Evolutionary conservation across 2,329 filamentous ascomycete species (phyloP), one percentile per base, ranked within the genome.

Genomic region (Calonectria multiphialidica): DNA sequence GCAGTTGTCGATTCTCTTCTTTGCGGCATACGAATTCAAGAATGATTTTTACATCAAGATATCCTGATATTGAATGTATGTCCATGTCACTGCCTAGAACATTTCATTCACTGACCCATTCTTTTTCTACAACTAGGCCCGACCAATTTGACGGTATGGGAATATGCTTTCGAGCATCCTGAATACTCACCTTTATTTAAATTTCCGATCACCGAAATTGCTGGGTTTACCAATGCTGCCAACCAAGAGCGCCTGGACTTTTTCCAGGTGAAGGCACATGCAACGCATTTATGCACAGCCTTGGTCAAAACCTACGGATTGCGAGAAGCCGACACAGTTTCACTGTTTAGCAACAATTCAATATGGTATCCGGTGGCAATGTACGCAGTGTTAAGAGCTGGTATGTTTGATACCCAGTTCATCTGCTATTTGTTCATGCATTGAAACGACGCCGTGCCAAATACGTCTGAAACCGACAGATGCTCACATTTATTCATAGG

Each of bases 281-380:
- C 68, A 6, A 66, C 68, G 7, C 62, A 70, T 37, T 25, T 70
- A 28, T 61, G 40, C 18, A 70, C 62, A 4, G 68, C 68, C 9
- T 42, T 70, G 42, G 53, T 70, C 12, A 45, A 53, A 28, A 44
- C 18, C 6, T 47, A 66, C 40, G 62, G 62, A 18, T 45, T 70
- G 33, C 23, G 62, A 62, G 50, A 61, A 40, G 33, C 35, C 5
- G 68, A 70, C n/a, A 66, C 53, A 1, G 62, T 70, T 18, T 49
- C 68, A 4, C 18, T 70, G 3, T 70, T 70, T 40, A 61, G 62
- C 44, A 40, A 50, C 9, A 70, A 66, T 25, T 50, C 61, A 30
- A 62, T 70, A 55, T 70, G 68, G 68, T 70, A 70, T 13, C 68
- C 68, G 6, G 68, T 70, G 16, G 68, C 68, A 30, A 61, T 70